These are phyloP conservation scores for Jackrogersella multiformis DNA, from an alignment of 495 filamentous ascomycete species.

Conservation along the genomic window DNA sequence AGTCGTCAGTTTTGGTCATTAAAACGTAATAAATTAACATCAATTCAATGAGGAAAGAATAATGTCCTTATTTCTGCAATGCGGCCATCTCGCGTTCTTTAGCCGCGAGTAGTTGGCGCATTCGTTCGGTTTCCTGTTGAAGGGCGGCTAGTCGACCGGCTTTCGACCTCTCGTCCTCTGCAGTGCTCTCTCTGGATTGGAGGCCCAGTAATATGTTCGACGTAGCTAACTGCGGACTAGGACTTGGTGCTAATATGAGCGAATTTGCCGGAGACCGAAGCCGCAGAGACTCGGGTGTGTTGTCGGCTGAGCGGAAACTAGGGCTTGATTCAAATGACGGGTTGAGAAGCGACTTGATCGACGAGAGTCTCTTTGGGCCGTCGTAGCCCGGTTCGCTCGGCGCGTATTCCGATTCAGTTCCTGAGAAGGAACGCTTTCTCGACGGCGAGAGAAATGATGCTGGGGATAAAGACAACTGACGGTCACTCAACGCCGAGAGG, in stretches of 20 bases:
- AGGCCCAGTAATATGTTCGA: conserved; percentile 45
- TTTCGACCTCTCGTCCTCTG: conserved; percentile 63
- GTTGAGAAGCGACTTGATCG: conserved; percentile 84
- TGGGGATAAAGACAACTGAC: conserved; percentile 61
- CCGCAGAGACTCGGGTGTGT: conserved; percentile 41
- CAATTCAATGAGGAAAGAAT: background rate
- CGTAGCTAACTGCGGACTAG: conserved; percentile 46
- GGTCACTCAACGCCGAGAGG: conserved; percentile 51
- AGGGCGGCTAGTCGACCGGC: conserved; percentile 72
- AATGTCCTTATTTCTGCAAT: conserved; percentile 52
- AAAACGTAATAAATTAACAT: conserved; percentile 14
- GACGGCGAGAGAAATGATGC: conserved; percentile 62
- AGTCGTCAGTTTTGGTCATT: conserved; percentile 31
- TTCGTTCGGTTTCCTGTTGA: conserved; percentile 77
- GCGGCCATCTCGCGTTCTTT: conserved; percentile 84
- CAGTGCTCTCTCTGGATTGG: conserved; percentile 53
- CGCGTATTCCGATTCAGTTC: conserved; percentile 57
- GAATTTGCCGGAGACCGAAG: conserved; percentile 51
- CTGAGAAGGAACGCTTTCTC: conserved; percentile 73
- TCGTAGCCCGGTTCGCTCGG: conserved; percentile 43
- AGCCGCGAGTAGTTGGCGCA: conserved; percentile 75
- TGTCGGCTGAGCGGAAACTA: conserved; percentile 32
- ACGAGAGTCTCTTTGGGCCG: conserved; percentile 70
- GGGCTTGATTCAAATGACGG: conserved; percentile 51
- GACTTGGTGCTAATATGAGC: conserved; percentile 47